phyloP scores from a whole-genome alignment of 2,329 filamentous ascomycete species.

The Beauveria australis region DNA sequence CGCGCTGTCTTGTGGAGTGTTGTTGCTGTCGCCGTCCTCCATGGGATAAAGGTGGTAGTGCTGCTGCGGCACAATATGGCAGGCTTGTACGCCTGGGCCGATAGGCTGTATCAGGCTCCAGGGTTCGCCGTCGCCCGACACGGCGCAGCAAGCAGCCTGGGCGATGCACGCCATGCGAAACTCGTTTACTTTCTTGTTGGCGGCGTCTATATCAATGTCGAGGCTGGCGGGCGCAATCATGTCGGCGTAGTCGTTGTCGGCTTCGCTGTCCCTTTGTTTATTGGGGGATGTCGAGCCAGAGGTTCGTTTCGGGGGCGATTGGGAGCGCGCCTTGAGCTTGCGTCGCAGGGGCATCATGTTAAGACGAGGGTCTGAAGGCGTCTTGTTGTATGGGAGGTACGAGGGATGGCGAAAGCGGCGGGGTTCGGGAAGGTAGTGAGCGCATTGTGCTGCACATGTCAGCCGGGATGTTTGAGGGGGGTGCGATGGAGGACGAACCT shows the following conservation, averaged over 20 bases:
- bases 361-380: not conserved
- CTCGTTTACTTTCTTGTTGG: not conserved
- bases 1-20: not conserved
- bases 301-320: not conserved
- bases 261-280: not conserved
- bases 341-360: not conserved
- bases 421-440: not conserved
- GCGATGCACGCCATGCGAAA: not conserved
- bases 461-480: too few species aligned
- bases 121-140: constrained; percentile 15
- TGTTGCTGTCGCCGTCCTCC: not conserved
- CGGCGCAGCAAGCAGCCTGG: constrained; percentile 11
- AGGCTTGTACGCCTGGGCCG: constrained; percentile 16
- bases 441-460: not conserved
- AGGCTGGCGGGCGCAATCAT: not conserved
- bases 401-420: not conserved
- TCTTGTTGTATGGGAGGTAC: not conserved
- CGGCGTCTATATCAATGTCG: not conserved
- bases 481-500: too few species aligned
- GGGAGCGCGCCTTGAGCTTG: not conserved
- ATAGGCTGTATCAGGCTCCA: constrained; percentile 11
- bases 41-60: constrained; percentile 16
- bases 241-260: not conserved
- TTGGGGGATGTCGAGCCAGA: not conserved
- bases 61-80: constrained; percentile 16